These are phyloP conservation scores for Arachis hypogaea DNA, from an alignment of 306 rosid genomes.

Conservation along the genomic window DNA sequence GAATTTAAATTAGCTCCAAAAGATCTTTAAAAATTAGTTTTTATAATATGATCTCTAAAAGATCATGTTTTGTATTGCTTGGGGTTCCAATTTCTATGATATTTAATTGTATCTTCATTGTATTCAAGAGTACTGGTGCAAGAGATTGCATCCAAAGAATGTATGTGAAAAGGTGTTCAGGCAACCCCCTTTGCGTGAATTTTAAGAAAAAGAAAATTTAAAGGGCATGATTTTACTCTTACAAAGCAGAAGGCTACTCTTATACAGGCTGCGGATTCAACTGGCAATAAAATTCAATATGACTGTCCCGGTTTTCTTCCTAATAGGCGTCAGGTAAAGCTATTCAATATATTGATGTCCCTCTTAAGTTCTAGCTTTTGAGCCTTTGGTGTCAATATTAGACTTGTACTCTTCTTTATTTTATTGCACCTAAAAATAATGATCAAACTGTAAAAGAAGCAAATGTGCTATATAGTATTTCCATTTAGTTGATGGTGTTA, in stretches of 20 bases:
- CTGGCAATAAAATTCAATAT: constrained; percentile 92
- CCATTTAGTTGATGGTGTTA: constrained; percentile 7
- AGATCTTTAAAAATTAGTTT: constrained; percentile 15
- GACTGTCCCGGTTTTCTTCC: constrained; percentile 90
- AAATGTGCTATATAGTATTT: constrained; percentile 27
- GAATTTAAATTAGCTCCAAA: background rate
- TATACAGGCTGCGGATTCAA: constrained; percentile 77
- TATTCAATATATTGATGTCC: constrained; percentile 1
- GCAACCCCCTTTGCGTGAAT: constrained; percentile 89
- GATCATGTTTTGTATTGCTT: constrained; percentile 10
- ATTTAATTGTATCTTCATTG: constrained; percentile 29
- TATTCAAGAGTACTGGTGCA: constrained; percentile 94
- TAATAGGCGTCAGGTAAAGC: constrained; percentile 85
- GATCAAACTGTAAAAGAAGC: constrained; percentile 18
- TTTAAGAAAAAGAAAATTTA: constrained; percentile 75
- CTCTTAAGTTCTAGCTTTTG: background rate
- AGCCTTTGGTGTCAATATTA: constrained; percentile 6
- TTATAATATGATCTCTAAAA: background rate
- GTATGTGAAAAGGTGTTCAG: constrained; percentile 95
- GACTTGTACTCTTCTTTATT: constrained; percentile 15
- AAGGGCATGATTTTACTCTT: constrained; percentile 70
- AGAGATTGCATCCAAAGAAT: constrained; percentile 89
- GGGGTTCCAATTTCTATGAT: constrained; percentile 22
- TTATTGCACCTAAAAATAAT: background rate
- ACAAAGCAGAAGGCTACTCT: constrained; percentile 82